These are phyloP conservation scores for Saccharomycopsis fibuligera DNA, from an alignment of 805 yeast species.

Conservation along the genomic window DNA sequence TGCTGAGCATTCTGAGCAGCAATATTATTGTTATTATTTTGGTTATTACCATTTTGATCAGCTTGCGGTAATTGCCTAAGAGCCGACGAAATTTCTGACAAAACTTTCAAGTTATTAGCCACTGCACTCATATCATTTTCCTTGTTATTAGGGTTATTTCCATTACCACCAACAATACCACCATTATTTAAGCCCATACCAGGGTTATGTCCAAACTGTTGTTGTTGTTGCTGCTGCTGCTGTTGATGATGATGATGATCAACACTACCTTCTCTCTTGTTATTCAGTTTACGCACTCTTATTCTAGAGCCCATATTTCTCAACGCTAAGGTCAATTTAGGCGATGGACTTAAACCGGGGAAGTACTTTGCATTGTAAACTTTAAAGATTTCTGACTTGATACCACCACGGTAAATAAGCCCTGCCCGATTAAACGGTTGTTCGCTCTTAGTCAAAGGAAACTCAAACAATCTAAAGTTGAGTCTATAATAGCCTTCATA, in stretches of 20 bases:
- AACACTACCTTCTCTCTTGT: conserved; percentile 32
- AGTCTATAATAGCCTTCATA: conserved; percentile 21
- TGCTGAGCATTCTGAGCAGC: background rate
- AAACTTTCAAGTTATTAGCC: conserved; percentile 16
- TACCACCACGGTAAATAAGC: conserved; percentile 23
- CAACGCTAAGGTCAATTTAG: conserved; percentile 23
- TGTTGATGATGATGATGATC: too few species aligned
- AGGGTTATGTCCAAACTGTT: background rate
- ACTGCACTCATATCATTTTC: conserved; percentile 1
- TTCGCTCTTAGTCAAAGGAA: conserved; percentile 1
- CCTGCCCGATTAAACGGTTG: background rate
- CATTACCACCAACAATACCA: background rate
- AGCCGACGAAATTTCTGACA: conserved; percentile 12
- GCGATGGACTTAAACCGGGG: conserved; percentile 38
- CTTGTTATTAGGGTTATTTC: background rate
- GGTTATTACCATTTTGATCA: background rate
- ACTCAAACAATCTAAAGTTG: conserved; percentile 18
- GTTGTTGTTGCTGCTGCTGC: too few species aligned
- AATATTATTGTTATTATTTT: too few species aligned
- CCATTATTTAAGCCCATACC: background rate
- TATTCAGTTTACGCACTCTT: conserved; percentile 24
- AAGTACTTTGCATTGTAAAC: conserved; percentile 38
- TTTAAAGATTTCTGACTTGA: conserved; percentile 30
- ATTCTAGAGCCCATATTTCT: conserved; percentile 19
- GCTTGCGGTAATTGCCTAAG: conserved; percentile 5